A percentile compares a stretch with the other conserved stretches of the same genome.
Conservation (phyloP, 2,329 filamentous ascomycete genomes). For the Fusarium neocosmosporiellum region DNA sequence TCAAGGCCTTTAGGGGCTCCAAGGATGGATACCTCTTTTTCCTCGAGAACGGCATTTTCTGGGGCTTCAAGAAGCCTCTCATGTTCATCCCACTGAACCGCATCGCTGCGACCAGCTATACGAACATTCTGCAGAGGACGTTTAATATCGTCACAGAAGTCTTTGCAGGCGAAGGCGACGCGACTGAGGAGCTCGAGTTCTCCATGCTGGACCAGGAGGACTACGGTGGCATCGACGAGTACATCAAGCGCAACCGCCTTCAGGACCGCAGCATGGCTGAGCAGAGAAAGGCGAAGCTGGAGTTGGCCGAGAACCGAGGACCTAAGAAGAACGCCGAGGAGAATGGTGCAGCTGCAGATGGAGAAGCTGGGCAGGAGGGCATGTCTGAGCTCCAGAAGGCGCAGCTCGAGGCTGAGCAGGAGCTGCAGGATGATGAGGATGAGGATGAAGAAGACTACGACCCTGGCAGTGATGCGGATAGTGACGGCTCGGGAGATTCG, state of each 20-base stretch:
- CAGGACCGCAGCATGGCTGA: slow-evolving; percentile 78
- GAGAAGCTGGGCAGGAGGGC: slow-evolving; percentile 50
- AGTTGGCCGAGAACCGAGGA: slow-evolving; percentile 69
- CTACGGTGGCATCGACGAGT: slow-evolving; percentile 72
- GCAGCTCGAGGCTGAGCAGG: slow-evolving; percentile 62
- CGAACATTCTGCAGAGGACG: slow-evolving; percentile 73
- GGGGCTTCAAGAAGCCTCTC: slow-evolving; percentile 77
- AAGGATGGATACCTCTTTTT: slow-evolving; percentile 78
- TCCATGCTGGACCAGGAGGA: slow-evolving; percentile 77
- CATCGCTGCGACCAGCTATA: slow-evolving; percentile 73
- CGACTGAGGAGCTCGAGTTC: slow-evolving; percentile 73
- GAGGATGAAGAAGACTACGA: slow-evolving; percentile 76
- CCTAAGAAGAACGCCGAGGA: slow-evolving; percentile 57
- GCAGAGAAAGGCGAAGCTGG: slow-evolving; percentile 71
- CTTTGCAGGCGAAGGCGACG: slow-evolving; percentile 59
- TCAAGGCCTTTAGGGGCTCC: slow-evolving; percentile 73
- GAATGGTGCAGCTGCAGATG: slow-evolving; percentile 47
- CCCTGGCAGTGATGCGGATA: slow-evolving; percentile 69
- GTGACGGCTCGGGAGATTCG: slow-evolving; percentile 67
- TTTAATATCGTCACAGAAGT: slow-evolving; percentile 76
- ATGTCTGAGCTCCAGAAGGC: slow-evolving; percentile 63
- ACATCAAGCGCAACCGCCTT: slow-evolving; percentile 69
- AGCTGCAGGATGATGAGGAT: slow-evolving; percentile 69
- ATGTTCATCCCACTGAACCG: slow-evolving; percentile 71
- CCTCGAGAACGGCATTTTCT: slow-evolving; percentile 73